phyloP scores from a whole-genome alignment of 169 alveolate genomes.

The Babesia bovis region DNA sequence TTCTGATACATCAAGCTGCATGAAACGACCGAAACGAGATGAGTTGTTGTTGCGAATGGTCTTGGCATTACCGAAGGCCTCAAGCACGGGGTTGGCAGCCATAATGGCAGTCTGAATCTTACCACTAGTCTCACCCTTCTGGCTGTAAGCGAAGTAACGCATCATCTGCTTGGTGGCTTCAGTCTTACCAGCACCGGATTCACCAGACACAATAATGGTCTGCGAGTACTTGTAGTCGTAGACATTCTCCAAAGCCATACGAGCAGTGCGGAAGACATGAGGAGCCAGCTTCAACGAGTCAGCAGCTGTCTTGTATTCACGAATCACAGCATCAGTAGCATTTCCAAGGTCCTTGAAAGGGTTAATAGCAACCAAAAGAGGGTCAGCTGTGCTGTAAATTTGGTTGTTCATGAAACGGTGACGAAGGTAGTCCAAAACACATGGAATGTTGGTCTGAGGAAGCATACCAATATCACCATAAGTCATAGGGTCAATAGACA shows the following conservation, averaged over 20 bases:
- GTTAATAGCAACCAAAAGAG: constrained; percentile 87
- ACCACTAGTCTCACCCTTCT: constrained; percentile 43
- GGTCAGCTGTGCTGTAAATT: constrained; percentile 89
- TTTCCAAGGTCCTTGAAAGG: constrained; percentile 89
- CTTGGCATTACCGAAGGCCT: constrained; percentile 98
- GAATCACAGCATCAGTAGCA: constrained; percentile 82
- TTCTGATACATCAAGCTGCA: constrained; percentile 86
- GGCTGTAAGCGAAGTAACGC: constrained; percentile 87
- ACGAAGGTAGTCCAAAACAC: constrained; percentile 83
- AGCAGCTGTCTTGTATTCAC: constrained; percentile 78
- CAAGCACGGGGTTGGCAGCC: constrained; percentile 96
- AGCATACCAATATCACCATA: constrained; percentile 87
- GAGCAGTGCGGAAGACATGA: constrained; percentile 87
- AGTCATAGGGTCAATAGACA: constrained; percentile 88
- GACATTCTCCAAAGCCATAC: constrained; percentile 86
- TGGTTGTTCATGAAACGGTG: constrained; percentile 84
- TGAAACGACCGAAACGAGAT: constrained; percentile 97
- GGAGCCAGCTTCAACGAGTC: constrained; percentile 81
- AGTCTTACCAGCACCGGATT: constrained; percentile 99
- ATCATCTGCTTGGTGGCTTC: constrained; percentile 94
- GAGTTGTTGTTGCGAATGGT: constrained; percentile 97
- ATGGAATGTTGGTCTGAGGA: constrained; percentile 85
- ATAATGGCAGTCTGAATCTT: constrained; percentile 86
- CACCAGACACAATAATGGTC: constrained; percentile 96
- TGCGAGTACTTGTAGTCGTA: constrained; percentile 84